Evolutionary conservation across 352 stramenopile species (phyloP).

Genomic region (Globisporangium carolinianum): DNA sequence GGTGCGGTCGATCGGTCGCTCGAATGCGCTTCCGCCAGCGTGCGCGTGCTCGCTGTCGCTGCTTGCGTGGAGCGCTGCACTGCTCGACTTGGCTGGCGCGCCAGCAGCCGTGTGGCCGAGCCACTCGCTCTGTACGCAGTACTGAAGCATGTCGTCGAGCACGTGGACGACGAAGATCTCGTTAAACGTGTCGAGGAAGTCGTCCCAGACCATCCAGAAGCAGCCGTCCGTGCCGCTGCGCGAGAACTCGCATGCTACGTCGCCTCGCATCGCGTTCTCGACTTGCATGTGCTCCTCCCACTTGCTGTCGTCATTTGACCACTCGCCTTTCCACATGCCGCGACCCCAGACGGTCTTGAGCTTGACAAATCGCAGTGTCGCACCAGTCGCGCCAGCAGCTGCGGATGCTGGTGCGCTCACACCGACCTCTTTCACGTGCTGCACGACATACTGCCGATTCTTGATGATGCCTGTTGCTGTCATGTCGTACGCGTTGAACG

Average conservation of each 20-base stretch:
- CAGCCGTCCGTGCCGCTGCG: slow-evolving; percentile 63
- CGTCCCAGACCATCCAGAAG: slow-evolving; percentile 82
- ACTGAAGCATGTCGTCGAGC: slow-evolving; percentile 38
- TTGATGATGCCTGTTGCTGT: slow-evolving; percentile 61
- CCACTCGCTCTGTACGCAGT: slow-evolving; percentile 51
- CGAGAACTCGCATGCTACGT: slow-evolving; percentile 56
- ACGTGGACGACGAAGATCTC: slow-evolving; percentile 59
- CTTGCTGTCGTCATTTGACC: slow-evolving; percentile 78
- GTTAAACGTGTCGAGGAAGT: slow-evolving; percentile 66
- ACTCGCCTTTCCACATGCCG: slow-evolving; percentile 78
- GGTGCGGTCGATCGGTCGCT: slow-evolving; percentile 45
- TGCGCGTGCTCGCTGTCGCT: slow-evolving; percentile 5
- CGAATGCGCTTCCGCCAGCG: slow-evolving; percentile 9
- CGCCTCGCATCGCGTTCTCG: slow-evolving; percentile 51
- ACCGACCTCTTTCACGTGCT: slow-evolving; percentile 58
- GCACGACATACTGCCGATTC: slow-evolving; percentile 71
- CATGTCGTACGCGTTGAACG: slow-evolving; percentile 54
- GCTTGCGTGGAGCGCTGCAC: neutral
- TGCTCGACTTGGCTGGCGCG: slow-evolving; percentile 13
- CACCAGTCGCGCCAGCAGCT: too few relatives aligned
- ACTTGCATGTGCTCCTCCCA: slow-evolving; percentile 80
- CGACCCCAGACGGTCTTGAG: slow-evolving; percentile 76
- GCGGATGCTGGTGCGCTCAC: neutral
- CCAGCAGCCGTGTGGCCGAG: slow-evolving; percentile 27
- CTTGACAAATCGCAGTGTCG: slow-evolving; percentile 62